These are phyloP conservation scores for Plasmodium ovale DNA, from an alignment of 169 alveolate genomes.

Conservation along the genomic window DNA sequence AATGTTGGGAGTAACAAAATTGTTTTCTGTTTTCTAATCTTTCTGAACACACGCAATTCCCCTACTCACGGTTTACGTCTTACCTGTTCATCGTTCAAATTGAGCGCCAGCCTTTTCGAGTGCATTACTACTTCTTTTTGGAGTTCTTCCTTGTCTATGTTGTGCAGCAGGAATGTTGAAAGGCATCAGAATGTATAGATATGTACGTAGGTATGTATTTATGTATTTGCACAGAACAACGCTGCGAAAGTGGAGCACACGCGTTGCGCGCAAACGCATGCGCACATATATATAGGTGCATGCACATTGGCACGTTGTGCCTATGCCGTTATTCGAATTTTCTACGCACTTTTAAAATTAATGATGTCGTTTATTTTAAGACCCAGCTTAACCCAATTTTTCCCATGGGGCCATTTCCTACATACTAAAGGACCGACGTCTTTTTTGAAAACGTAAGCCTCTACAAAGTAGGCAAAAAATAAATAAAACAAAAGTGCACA, in stretches of 20 bases:
- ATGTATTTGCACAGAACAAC: background rate
- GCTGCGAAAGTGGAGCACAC: background rate
- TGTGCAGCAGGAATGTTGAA: constrained; percentile 3
- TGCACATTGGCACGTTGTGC: background rate
- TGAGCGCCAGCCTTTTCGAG: constrained; percentile 28
- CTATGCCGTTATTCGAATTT: background rate
- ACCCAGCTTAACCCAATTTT: background rate
- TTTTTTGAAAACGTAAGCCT: constrained; percentile 47
- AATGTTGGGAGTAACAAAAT: background rate
- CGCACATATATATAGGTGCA: constrained; percentile 1
- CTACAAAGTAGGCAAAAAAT: constrained; percentile 7
- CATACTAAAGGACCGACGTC: background rate
- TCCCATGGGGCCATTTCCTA: constrained; percentile 1
- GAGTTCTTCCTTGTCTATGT: constrained; percentile 47
- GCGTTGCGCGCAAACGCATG: background rate
- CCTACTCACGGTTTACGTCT: too few relatives aligned
- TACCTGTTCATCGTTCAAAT: constrained; percentile 64
- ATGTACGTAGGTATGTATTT: background rate
- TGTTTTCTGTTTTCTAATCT: too few relatives aligned
- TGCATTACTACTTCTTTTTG: constrained; percentile 42
- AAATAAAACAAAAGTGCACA: constrained; percentile 17
- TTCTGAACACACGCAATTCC: too few relatives aligned
- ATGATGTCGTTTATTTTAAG: constrained; percentile 56
- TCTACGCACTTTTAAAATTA: constrained; percentile 62
- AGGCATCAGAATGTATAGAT: background rate